Evolutionary conservation across 2,329 filamentous ascomycete genomes (phyloP), one percentile per base, ranked within the genome.

Genomic region (Claviceps quebecensis): DNA sequence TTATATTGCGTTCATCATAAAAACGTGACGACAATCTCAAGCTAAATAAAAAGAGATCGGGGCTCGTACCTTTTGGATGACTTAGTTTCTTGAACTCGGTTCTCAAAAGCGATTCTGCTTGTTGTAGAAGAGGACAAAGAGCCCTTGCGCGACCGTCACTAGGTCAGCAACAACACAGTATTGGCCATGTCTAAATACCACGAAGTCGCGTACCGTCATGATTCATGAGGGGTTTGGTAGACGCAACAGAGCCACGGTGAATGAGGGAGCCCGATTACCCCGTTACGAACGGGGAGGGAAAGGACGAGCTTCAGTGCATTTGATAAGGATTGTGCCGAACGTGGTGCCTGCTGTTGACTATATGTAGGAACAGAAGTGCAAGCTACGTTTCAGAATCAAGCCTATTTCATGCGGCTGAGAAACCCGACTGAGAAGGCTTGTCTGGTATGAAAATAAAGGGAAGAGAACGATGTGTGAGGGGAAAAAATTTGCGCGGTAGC

Each of bases 1-100:
- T 94, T 84, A 87, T 83, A 83, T 77, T 72, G 72, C 77, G 74
- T 87, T 94, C 90, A 95, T 95, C 75, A 81, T 74, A 61, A 72
- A 61, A 72, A 57, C 34, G 44, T 14, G 9, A 19, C 9, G 19
- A 17, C 34, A 41, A 23, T 16, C 17, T 29, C 5, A 34, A n/a
- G n/a, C 4, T 7, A 36, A 40, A 22, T 14, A 22, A 40, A 19
- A 26, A 29, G 52, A 23, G 9, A 34, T 34, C 26, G 29, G 29
- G 5, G 77, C 22, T 44, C 84, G 71, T 83, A 95, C 93, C 83
- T 87, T 71, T 97, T 98, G 37, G 86, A 86, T 47, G 87, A 81
- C 64, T 88, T 91, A 60, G 90, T 81, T 59, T 90, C 84, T 59
- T 90, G 84, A 53, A 94, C 81, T 64, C 87, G 86, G 65, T 77